Evolutionary conservation across 495 filamentous ascomycete genomes (phyloP).

Genomic region (Sordaria brevicollis): DNA sequence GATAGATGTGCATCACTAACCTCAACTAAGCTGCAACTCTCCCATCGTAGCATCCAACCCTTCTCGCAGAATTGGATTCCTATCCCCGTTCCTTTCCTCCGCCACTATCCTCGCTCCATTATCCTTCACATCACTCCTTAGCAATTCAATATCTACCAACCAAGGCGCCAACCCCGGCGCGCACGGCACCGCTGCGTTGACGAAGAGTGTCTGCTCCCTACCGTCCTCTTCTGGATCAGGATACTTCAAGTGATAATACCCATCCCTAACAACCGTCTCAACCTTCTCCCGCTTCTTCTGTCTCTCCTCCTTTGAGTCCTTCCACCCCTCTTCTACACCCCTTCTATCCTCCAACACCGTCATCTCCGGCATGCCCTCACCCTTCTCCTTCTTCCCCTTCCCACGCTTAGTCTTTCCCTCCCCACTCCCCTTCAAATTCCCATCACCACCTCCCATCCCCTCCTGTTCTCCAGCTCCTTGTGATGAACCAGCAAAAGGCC

Average conservation of each 20-base stretch:
- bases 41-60: too few species aligned
- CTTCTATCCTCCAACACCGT: constrained; percentile 30
- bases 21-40: too few species aligned
- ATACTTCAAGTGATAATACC: constrained; percentile 13
- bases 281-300: constrained; percentile 1
- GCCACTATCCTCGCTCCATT: background rate
- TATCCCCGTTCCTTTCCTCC: too few species aligned
- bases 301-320: constrained; percentile 6
- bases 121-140: background rate
- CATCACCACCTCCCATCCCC: constrained; percentile 12
- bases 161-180: constrained; percentile 43
- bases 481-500: constrained; percentile 29
- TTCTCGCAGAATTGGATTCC: too few species aligned
- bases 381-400: too few species aligned
- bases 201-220: constrained; percentile 53
- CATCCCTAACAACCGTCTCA: background rate
- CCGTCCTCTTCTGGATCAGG: constrained; percentile 25
- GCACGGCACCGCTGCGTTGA: constrained; percentile 54
- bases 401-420: constrained; percentile 28
- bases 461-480: too few species aligned
- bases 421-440: constrained; percentile 27
- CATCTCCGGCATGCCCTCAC: background rate
- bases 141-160: constrained; percentile 50
- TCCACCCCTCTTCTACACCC: constrained; percentile 17
- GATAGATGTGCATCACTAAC: too few species aligned